Conservation (phyloP, 495 filamentous ascomycete genomes). For the Evernia prunastri region DNA sequence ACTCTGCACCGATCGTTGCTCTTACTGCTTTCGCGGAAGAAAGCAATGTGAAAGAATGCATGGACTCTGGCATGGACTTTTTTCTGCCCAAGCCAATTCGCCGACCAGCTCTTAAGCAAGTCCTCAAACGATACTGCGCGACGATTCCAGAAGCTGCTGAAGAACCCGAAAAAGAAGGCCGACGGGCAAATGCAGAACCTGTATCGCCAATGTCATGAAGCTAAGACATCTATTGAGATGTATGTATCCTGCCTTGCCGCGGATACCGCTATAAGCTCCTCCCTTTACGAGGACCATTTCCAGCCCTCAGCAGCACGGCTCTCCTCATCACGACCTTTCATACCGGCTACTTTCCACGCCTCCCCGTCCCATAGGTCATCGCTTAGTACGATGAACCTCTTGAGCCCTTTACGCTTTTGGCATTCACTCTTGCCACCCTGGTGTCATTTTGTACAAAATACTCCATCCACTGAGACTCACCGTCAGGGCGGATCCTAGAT, state of each 20-base stretch:
- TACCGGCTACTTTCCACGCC: neutral
- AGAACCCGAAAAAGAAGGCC: slow-evolving; percentile 17
- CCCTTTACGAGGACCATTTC: too few species aligned
- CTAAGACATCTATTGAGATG: neutral
- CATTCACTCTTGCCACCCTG: neutral
- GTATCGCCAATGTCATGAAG: slow-evolving; percentile 22
- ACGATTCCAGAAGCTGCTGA: slow-evolving; percentile 52
- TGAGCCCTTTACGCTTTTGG: neutral
- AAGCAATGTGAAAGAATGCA: slow-evolving; percentile 78
- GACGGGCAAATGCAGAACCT: slow-evolving; percentile 11
- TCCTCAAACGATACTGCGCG: slow-evolving; percentile 61
- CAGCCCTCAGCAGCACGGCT: neutral
- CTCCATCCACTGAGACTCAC: neutral
- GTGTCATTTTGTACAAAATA: neutral
- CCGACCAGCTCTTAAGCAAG: slow-evolving; percentile 74
- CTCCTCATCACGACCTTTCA: neutral
- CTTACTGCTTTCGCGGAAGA: slow-evolving; percentile 87
- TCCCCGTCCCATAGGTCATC: neutral
- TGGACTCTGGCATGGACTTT: slow-evolving; percentile 68
- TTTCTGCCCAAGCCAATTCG: slow-evolving; percentile 78
- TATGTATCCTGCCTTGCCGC: neutral
- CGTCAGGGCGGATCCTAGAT: neutral
- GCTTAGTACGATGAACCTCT: neutral
- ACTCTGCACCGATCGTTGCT: slow-evolving; percentile 82
- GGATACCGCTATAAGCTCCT: neutral